Conservation (phyloP, 1,284 basidiomycete genomes). For the Sporisorium graminicola region DNA sequence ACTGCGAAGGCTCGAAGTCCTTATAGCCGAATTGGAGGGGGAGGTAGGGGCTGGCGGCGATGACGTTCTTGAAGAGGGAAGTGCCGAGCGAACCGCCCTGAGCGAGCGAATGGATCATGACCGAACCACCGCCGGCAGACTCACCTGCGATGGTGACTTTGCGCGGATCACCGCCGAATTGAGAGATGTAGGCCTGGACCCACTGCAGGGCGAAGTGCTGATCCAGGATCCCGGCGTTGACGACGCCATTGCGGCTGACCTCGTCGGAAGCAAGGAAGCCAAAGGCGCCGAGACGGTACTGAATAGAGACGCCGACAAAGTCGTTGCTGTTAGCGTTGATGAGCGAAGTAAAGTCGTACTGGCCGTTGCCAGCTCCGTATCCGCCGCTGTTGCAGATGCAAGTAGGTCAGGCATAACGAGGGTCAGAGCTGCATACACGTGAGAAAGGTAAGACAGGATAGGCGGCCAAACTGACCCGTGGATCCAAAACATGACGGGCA, state of each 20-base stretch:
- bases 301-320: conserved; percentile 72
- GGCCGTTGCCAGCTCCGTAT: conserved; percentile 41
- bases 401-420: too few species aligned
- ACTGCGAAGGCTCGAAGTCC: conserved; percentile 31
- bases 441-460: not conserved
- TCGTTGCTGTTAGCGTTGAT: conserved; percentile 43
- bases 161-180: conserved; percentile 51
- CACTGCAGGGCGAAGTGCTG: conserved; percentile 52
- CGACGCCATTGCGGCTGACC: conserved; percentile 22
- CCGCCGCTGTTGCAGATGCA: conserved; percentile 16
- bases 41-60: conserved; percentile 38
- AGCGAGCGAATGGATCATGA: conserved; percentile 40
- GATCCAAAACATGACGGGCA: conserved; percentile 49
- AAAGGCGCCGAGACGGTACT: conserved; percentile 73
- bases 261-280: conserved; percentile 51
- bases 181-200: conserved; percentile 49
- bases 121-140: conserved; percentile 42
- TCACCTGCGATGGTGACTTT: conserved; percentile 53
- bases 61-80: conserved; percentile 30
- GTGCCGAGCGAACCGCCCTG: conserved; percentile 30
- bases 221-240: conserved; percentile 51
- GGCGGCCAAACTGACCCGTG: conserved; percentile 22
- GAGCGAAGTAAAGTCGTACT: conserved; percentile 39
- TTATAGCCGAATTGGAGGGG: conserved; percentile 30
- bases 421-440: not conserved